phyloP scores from a whole-genome alignment of 2,329 filamentous ascomycete genomes.

The Fusarium compactum region DNA sequence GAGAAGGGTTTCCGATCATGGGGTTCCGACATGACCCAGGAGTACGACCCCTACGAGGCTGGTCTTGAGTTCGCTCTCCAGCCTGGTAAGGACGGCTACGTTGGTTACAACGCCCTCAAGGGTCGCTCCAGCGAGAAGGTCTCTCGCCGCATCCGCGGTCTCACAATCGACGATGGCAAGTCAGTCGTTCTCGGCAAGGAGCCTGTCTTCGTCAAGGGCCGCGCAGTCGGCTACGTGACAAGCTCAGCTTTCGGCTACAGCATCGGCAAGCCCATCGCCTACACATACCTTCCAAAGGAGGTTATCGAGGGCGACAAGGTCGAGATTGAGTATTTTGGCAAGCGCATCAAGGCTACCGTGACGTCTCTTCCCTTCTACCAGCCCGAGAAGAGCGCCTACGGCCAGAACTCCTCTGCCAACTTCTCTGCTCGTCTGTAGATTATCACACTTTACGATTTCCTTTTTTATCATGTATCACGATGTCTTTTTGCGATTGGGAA shows the following conservation, averaged over 20 bases:
- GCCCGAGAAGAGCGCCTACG: constrained; percentile 34
- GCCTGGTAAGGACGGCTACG: constrained; percentile 59
- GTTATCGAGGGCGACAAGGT: constrained; percentile 62
- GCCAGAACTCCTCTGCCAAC: constrained; percentile 5
- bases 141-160: constrained; percentile 57
- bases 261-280: constrained; percentile 69
- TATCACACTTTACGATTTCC: constrained; percentile 12
- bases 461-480: not conserved
- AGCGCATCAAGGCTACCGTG: constrained; percentile 65
- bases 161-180: constrained; percentile 67
- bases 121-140: constrained; percentile 53
- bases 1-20: constrained; percentile 70
- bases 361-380: constrained; percentile 57
- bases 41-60: constrained; percentile 71
- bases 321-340: constrained; percentile 73
- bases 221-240: constrained; percentile 68
- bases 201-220: constrained; percentile 64
- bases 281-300: constrained; percentile 65
- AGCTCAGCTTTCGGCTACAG: constrained; percentile 72
- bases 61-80: constrained; percentile 66
- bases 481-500: not conserved
- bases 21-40: constrained; percentile 69
- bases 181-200: constrained; percentile 73
- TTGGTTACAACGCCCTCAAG: constrained; percentile 64
- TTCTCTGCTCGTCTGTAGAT: constrained; percentile 34